A percentile compares a stretch with the other conserved stretches of the same genome.
These are phyloP conservation scores for Fraxinus excelsior DNA, from an alignment of 257 asterid genomes.

Conservation along the genomic window DNA sequence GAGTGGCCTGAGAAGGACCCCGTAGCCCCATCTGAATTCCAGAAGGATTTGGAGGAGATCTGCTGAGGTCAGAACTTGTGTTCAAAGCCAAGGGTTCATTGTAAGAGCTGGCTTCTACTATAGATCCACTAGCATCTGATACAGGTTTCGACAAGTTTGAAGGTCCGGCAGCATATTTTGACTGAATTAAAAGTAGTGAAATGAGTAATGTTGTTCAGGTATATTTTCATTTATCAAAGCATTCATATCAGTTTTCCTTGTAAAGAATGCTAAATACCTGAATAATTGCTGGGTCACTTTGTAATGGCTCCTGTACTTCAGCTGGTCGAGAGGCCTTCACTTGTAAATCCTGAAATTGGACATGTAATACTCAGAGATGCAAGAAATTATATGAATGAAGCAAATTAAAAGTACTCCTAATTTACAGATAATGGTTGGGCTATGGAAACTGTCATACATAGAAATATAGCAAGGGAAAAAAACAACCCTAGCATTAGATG, in stretches of 20 bases:
- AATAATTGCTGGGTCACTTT: slow-evolving; percentile 76
- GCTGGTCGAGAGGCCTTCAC: slow-evolving; percentile 58
- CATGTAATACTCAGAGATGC: background rate
- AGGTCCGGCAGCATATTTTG: slow-evolving; percentile 42
- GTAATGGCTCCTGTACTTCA: slow-evolving; percentile 52
- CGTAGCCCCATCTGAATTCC: slow-evolving; percentile 43
- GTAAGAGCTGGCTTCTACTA: slow-evolving; percentile 36
- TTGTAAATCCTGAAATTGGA: slow-evolving; percentile 60
- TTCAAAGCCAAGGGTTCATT: slow-evolving; percentile 41
- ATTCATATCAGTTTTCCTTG: background rate
- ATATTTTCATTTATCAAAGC: background rate
- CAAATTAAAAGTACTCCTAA: too few relatives aligned
- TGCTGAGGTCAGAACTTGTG: slow-evolving; percentile 32
- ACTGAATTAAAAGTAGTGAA: slow-evolving; percentile 36
- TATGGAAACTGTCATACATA: too few relatives aligned
- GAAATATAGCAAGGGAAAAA: background rate
- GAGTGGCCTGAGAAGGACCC: slow-evolving; percentile 32
- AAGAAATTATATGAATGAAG: background rate
- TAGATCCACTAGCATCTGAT: slow-evolving; percentile 44
- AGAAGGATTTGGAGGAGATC: slow-evolving; percentile 43
- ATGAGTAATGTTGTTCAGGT: slow-evolving; percentile 15
- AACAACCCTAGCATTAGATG: background rate
- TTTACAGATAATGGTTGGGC: background rate
- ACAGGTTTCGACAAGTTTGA: slow-evolving; percentile 42
- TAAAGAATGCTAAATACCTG: slow-evolving; percentile 46